Base-by-base conservation (phyloP, 805 yeast genomes). In the Metschnikowia hibisci region DNA sequence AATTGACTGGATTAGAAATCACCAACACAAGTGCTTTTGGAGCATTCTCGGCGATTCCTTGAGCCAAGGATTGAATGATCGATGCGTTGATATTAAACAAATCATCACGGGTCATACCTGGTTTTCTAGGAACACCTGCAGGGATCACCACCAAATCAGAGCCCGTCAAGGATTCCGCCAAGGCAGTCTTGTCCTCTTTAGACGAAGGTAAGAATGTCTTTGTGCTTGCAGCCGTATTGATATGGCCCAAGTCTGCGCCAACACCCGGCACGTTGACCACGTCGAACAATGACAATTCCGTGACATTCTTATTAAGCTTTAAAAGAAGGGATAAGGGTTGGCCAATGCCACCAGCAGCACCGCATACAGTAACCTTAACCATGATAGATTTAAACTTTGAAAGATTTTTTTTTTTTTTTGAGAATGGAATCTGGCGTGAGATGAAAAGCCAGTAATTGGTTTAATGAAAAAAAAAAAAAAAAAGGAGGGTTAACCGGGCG, bases 301-400 rank as follows among this genome's bases (percentile, higher is more conserved):
- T 71, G 38, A 82, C 75, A 42, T 74, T 71, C 31, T 79, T 80
- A 55, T 81, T 78, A 47, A 87, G 70, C 66, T 88, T 88, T 55
- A 88, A 72, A 50, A 88, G 74, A 43, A 89, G 78, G 11, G 96
- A 87, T 48, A 88, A 74, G 33, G 96, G 95, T 73, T 89, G 96
- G 43, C 96, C 96, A 61, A 88, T 88, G 48, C 96, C 96, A 56
- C 96, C 96, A 42, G 91, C 89, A 45, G 96, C 96, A 52, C 96
- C 96, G 42, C 83, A 74, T 47, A 88, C 89, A 44, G 95, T 77
- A 42, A 87, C 95, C 73, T 87, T 88, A 44, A 70, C 74, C 75
- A 70, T 70, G 34, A 15, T 38, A 20, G 23, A 20, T 2, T 6
- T 20, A 20, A 6, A n/a, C 31, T 28, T 28, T 28, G 15, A 28